Base-by-base conservation (phyloP, 306 rosid genomes). In the Prunus mongolica region DNA sequence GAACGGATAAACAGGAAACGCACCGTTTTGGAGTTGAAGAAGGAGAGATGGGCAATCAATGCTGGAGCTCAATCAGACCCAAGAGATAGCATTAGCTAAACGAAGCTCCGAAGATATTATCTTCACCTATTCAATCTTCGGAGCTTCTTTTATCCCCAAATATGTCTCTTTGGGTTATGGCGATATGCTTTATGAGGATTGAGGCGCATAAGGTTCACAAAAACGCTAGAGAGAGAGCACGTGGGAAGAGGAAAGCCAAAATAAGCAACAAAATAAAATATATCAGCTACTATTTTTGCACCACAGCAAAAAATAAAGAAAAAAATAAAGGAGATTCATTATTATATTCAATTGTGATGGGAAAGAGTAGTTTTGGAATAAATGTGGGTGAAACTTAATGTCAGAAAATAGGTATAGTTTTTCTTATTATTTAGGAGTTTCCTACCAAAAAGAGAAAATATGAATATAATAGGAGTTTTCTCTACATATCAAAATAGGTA, bases 401-500 rank as follows among this genome's bases (percentile, higher is more conserved):
- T 27, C 28, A 27, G 28, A 27, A 24, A 24, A 24, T 24, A 24
- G 25, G 25, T 24, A 24, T 24, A 24, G 25, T 24, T 24, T 24
- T 24, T 24, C 25, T 24, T 24, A 24, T 24, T 24, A 24, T 27
- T 2, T 27, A 27, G 28, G 28, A 27, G 28, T 27, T 27, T 91
- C 86, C 28, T 27, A 27, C 28, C 3, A 27, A 27, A 27, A 27
- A 27, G 3, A 27, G 28, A 27, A 27, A 27, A 27, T 27, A 27
- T 27, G 28, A 27, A 27, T 27, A 27, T 27, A 27, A 27, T 27
- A 27, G 89, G 75, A 74, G 81, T 73, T 77, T 80, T 86, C 51
- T 46, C 84, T 72, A 86, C 86, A 27, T 27, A 27, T 27, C 69
- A 84, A 38, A 54, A 62, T 45, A 12, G 86, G 78, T 62, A 74